Evolutionary conservation across 2,329 filamentous ascomycete genomes (phyloP).

Genomic region (Trichoderma sp.): DNA sequence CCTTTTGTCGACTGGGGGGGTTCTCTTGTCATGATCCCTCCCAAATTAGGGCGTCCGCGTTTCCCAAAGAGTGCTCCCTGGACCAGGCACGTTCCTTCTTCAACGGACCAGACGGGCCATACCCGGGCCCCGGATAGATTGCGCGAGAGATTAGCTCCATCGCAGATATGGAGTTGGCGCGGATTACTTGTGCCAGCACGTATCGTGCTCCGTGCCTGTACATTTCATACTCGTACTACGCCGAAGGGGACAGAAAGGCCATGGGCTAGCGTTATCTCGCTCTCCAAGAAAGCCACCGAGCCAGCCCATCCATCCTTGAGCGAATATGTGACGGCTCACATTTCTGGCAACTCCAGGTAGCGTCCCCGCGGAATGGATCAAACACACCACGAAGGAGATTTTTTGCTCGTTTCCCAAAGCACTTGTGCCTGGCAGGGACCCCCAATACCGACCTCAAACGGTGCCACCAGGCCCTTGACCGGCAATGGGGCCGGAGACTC

Average conservation of each 20-base stretch:
- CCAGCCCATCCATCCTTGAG: constrained; percentile 4
- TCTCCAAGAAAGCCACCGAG: constrained; percentile 15
- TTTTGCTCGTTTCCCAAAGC: neutral
- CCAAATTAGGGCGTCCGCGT: constrained; percentile 6
- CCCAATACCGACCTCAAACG: neutral
- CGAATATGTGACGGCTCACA: constrained; percentile 7
- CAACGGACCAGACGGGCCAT: constrained; percentile 17
- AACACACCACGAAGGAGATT: neutral
- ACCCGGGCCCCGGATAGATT: constrained; percentile 18
- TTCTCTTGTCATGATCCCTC: neutral
- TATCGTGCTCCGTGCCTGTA: neutral
- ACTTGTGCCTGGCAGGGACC: neutral
- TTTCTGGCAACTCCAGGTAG: neutral
- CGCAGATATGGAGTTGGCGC: constrained; percentile 12
- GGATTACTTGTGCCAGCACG: neutral
- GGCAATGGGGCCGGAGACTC: constrained; percentile 4
- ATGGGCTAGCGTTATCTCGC: constrained; percentile 2
- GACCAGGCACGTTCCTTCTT: constrained; percentile 7
- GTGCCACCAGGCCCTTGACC: neutral
- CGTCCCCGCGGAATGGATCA: constrained; percentile 7
- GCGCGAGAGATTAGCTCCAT: constrained; percentile 19
- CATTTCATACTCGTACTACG: constrained; percentile 2
- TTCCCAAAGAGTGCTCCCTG: constrained; percentile 10
- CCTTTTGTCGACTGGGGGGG: neutral
- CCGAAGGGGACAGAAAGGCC: neutral